phyloP scores from a whole-genome alignment of 2,329 filamentous ascomycete species.

The Fusarium coicis region DNA sequence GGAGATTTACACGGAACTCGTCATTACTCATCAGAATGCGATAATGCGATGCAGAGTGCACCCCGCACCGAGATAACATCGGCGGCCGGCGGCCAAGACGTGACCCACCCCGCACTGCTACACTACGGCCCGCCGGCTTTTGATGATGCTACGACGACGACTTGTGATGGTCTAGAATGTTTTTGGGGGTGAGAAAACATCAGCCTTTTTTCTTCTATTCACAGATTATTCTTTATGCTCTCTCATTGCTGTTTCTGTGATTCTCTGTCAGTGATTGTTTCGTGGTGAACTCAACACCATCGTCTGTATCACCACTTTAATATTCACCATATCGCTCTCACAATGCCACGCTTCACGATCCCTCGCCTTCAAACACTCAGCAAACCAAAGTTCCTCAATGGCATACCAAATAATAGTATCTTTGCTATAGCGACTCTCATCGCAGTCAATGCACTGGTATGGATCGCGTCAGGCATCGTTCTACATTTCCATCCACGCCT shows the following conservation, averaged over 20 bases:
- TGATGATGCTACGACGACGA: constrained; percentile 1
- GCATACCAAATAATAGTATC: constrained; percentile 51
- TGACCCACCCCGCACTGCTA: constrained; percentile 1
- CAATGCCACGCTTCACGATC: constrained; percentile 39
- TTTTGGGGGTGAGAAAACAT: neutral
- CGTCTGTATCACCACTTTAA: neutral
- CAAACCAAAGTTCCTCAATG: constrained; percentile 48
- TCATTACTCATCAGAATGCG: constrained; percentile 1
- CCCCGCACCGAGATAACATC: constrained; percentile 8
- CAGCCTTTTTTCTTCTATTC: neutral
- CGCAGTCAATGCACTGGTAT: constrained; percentile 63
- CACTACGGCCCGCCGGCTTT: constrained; percentile 12
- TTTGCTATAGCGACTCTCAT: constrained; percentile 63
- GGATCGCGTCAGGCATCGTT: constrained; percentile 64
- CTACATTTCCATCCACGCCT: constrained; percentile 68
- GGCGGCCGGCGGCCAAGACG: constrained; percentile 21
- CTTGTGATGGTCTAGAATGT: neutral
- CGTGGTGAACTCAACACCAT: neutral
- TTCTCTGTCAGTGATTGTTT: neutral
- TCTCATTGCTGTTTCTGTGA: neutral
- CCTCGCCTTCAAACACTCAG: constrained; percentile 2
- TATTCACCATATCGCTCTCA: neutral
- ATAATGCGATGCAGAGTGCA: neutral
- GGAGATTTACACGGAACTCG: neutral
- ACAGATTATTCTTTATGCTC: neutral